Percentiles rank a stretch among this genome's conserved stretches.
These are phyloP conservation scores for Colletotrichum tofieldiae DNA, from an alignment of 2,329 filamentous ascomycete genomes.

Conservation along the genomic window DNA sequence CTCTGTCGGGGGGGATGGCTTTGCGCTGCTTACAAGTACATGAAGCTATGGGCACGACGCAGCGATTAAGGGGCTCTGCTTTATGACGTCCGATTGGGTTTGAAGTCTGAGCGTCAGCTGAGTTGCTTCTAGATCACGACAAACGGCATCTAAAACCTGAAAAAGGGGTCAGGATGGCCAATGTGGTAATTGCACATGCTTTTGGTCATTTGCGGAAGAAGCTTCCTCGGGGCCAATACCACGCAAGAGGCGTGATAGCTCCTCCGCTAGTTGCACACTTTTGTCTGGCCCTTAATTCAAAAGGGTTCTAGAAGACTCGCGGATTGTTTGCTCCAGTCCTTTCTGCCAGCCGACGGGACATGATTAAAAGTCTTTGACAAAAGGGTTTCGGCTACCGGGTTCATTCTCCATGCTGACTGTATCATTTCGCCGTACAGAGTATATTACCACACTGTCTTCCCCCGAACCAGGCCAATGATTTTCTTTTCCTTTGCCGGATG, in stretches of 20 bases:
- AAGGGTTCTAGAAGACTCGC: constrained; percentile 30
- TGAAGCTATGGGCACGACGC: constrained; percentile 3
- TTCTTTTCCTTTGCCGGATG: neutral
- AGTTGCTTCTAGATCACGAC: constrained; percentile 13
- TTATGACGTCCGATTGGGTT: neutral
- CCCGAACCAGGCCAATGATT: neutral
- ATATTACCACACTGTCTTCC: too few species aligned
- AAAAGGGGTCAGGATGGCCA: neutral
- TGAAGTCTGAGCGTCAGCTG: constrained; percentile 5
- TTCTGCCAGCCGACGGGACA: neutral
- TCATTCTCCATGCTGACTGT: neutral
- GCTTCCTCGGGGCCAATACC: neutral
- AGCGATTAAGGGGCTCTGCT: neutral
- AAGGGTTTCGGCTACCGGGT: neutral
- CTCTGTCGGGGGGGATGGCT: neutral
- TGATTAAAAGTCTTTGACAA: neutral
- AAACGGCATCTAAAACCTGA: neutral
- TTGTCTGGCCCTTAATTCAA: neutral
- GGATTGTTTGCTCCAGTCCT: neutral
- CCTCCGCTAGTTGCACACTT: neutral
- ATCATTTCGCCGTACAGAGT: neutral
- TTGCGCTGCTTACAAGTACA: neutral
- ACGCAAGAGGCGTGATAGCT: neutral
- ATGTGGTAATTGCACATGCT: neutral
- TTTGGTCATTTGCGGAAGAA: constrained; percentile 1